Conservation (phyloP, 2,329 filamentous ascomycete genomes). For the Boeremia lycopersici region DNA sequence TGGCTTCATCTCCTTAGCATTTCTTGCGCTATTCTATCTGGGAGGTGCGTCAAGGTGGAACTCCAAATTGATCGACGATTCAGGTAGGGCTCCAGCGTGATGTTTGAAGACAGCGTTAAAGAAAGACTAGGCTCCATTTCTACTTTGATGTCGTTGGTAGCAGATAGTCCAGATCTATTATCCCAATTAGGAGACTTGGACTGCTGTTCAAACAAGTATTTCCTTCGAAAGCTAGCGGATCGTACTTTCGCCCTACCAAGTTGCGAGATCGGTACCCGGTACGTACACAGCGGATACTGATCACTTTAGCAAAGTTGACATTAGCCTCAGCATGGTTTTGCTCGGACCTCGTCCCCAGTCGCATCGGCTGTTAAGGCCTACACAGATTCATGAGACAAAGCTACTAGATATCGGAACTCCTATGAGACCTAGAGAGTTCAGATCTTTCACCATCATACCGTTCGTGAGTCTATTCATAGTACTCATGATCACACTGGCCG, state of each 20-base stretch:
- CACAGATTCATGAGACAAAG: background rate
- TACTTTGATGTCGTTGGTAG: background rate
- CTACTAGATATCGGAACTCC: background rate
- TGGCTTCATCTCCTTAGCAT: conserved; percentile 24
- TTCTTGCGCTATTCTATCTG: background rate
- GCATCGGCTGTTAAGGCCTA: background rate
- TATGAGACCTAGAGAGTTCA: background rate
- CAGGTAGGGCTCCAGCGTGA: background rate
- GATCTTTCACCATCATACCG: background rate
- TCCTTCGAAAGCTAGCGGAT: background rate
- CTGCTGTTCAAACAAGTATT: background rate
- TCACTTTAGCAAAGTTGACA: too few relatives aligned
- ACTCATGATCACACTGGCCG: background rate
- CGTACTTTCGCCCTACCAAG: background rate
- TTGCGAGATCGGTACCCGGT: too few relatives aligned
- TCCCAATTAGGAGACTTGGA: background rate
- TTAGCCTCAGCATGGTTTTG: too few relatives aligned
- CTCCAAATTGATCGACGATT: background rate
- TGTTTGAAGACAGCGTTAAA: background rate
- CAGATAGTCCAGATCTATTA: background rate
- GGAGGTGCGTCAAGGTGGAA: background rate
- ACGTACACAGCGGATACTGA: too few relatives aligned
- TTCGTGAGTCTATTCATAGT: background rate
- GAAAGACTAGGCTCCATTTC: background rate
- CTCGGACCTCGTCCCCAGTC: too few relatives aligned